Conservation (phyloP, 225 moss, liverwort and hornwort genomes). For the Asterella californica region DNA sequence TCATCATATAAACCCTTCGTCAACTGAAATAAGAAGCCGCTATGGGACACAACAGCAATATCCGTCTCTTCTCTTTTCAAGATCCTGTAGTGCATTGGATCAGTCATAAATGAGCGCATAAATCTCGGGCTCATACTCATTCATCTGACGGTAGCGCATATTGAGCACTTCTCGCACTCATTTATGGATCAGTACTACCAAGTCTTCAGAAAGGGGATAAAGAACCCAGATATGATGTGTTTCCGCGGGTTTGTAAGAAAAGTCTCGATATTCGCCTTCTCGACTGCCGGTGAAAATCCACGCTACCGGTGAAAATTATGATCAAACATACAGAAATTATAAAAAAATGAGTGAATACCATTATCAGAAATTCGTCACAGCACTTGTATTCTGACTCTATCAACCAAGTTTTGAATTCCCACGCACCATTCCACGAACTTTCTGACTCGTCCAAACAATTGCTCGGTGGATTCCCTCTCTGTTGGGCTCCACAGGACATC, state of each 20-base stretch:
- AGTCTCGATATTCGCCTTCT: no score
- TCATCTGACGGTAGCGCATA: no score
- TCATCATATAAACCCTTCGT: conserved; percentile 20
- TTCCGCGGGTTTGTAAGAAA: no score
- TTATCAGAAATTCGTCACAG: background rate
- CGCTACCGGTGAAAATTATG: background rate
- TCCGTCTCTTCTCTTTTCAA: conserved; percentile 16
- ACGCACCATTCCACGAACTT: conserved; percentile 59
- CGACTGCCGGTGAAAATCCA: no score
- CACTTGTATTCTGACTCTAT: background rate
- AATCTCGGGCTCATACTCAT: no score
- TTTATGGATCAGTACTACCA: no score
- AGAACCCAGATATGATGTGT: no score
- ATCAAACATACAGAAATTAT: background rate
- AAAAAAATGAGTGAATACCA: background rate
- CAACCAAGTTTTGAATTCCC: background rate
- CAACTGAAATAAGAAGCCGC: conserved; percentile 23
- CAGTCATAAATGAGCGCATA: background rate
- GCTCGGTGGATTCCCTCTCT: conserved; percentile 39
- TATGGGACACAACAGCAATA: conserved; percentile 23
- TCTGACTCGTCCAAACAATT: conserved; percentile 44
- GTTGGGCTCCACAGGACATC: conserved; percentile 57
- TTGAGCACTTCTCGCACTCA: no score
- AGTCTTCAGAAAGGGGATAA: no score
- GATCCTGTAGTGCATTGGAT: conserved; percentile 15